phyloP scores from a whole-genome alignment of 2,329 filamentous ascomycete species.

The Aspergillus thermomutatus region DNA sequence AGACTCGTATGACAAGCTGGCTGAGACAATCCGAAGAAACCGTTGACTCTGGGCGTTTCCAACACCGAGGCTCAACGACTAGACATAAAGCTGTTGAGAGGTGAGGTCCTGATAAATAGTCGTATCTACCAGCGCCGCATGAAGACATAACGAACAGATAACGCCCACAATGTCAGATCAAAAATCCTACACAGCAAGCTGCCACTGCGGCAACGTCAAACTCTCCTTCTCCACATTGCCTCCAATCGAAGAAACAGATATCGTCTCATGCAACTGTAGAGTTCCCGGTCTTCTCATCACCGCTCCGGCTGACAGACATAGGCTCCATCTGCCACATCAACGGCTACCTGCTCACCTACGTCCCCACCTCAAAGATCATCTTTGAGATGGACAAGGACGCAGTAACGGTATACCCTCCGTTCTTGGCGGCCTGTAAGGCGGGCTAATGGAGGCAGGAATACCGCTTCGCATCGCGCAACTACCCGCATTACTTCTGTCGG shows the following conservation, averaged over 20 bases:
- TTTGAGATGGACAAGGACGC: conserved; percentile 19
- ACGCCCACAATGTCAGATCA: not conserved
- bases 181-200: conserved; percentile 13
- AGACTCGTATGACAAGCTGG: not conserved
- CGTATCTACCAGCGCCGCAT: not conserved
- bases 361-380: conserved; percentile 18
- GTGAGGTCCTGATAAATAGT: not conserved
- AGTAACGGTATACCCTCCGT: conserved; percentile 14
- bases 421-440: not conserved
- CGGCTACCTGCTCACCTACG: conserved; percentile 29
- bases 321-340: conserved; percentile 30
- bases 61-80: not conserved
- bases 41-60: not conserved
- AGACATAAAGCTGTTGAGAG: not conserved
- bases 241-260: conserved; percentile 14
- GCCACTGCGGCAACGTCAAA: conserved; percentile 21
- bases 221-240: conserved; percentile 16
- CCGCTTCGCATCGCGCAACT: conserved; percentile 22
- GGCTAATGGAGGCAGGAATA: conserved; percentile 16
- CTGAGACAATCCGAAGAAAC: not conserved
- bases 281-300: not conserved
- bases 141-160: not conserved
- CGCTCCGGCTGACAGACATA: not conserved
- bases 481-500: conserved; percentile 29
- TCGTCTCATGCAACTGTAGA: conserved; percentile 20